Evolutionary conservation across 2,329 filamentous ascomycete species (phyloP), one percentile per base, ranked within the genome.

Genomic region (Parasarocladium wereldwijsianum): DNA sequence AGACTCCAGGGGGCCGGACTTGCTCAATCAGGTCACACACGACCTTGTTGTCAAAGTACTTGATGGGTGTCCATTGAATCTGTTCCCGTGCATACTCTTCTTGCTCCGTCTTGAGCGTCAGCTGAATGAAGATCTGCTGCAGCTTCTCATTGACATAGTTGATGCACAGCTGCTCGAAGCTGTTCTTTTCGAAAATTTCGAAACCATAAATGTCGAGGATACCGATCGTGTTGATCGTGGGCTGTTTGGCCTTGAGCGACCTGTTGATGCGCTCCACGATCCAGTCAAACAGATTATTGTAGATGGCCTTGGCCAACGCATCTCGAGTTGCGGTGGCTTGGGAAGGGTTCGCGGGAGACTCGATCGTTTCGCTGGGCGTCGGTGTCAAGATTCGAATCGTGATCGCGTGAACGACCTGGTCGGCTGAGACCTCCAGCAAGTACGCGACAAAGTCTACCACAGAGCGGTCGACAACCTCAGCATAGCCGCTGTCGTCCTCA

Each of bases 71-170:
- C 90, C 90, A 98, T 49, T 93, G 76, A 49, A 98, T 98, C 62
- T 96, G 77, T 54, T 98, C 90, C 28, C 82, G 68, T 11, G 80
- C 84, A 47, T 98, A 98, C 52, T 98, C 90, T 43, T 98, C 90
- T 58, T 98, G 90, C 52, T 98, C 90, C 0, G 90, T 79, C 61
- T 93, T 93, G 38, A 98, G 57, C 0, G 90, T 98, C 43, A 98
- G 64, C 54, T 98, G 90, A 42, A 98, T 98, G 51, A 98, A 98
- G 45, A 98, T 96, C 49, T 98, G 90, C 56, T 98, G 90, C 34
- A 98, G 63, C 57, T 98, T 98, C 58, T 98, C 90, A 55, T 98
- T 98, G 48, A 96, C 92, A 48, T 96, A 98, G 62, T 98, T 98
- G 66, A 98, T 98, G 58, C 90, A 98, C 6, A 98, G 71, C 56